Base-by-base conservation (phyloP, 2,329 filamentous ascomycete species). In the Stromatinia cepivora region DNA sequence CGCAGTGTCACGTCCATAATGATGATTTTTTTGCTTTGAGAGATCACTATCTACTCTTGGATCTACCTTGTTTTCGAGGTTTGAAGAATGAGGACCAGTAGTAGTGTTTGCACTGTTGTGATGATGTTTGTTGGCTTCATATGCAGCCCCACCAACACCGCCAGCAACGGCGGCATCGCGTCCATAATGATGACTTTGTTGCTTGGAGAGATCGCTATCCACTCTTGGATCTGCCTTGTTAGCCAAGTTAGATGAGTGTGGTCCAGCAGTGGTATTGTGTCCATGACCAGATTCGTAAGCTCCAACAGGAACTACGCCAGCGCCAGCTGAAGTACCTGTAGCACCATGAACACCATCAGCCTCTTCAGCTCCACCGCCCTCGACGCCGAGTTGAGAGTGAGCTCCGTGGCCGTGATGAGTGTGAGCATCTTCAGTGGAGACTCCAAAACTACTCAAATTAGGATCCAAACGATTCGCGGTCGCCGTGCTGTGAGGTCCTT, bases 171-270 rank as follows among this genome's bases (percentile, higher is more conserved):
- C 71, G 1, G 71, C 71, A 63, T 75, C 71, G 36, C 72, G 70
- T 25, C 72, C 71, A 66, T 71, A 65, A 34, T 74, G 69, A 54
- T 70, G 46, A 56, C 70, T 25, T 69, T 71, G 39, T n/a, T 56
- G 45, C 46, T 64, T 71, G 54, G 71, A 72, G 46, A 66, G 67
- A 42, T 64, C 64, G 34, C 56, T 59, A 70, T 81, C 77, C 13
- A 81, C 78, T 57, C 78, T 72, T 50, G 81, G 80, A 67, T 83
- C 81, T 17, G 77, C 56, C 70, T 79, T 80, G 73, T 83, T 83
- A 45, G 77, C 76, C 17, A 79, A 50, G 34, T 81, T 80, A 25
- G 79, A 79, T 11, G 73, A 71, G 57, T 76, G 74, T 36, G 80
- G 80, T 1, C 80, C 81, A 36, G 76, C 75, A 10, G 73, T 79